Base-by-base conservation (phyloP, 2,329 filamentous ascomycete species). In the Emmonsia crescens region DNA sequence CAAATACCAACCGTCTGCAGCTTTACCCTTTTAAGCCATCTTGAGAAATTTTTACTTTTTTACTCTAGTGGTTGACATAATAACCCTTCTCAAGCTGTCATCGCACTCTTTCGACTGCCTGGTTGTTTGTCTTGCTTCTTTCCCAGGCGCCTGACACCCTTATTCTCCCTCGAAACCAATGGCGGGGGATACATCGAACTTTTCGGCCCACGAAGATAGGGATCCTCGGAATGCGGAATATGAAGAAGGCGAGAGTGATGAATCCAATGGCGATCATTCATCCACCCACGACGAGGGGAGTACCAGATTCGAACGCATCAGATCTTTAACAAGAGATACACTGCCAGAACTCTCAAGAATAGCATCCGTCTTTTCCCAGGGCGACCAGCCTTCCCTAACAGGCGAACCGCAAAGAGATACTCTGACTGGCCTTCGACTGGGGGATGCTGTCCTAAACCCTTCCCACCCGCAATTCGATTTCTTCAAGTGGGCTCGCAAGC, bases 391-490 rank as follows among this genome's bases (percentile, higher is more conserved):
- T 27, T 54, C 52, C 1, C n/a, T 24, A n/a, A 58, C 52, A n/a
- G 61, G 54, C 12, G 52, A 51, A 4, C 31, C 66, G n/a, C 58
- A 69, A 16, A 70, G 64, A 57, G 73, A 75, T 60, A 75, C 72
- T 0, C 42, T 74, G n/a, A 69, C 71, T 10, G 76, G 75, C 2
- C 64, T 81, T 8, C 71, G 75, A 27, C 59, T 77, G 24, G 77
- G 72, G 2, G 79, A 83, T 66, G 75, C 80, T 1, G 73, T 76
- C 0, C 72, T 85, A n/a, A 80, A 85, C 66, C 82, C 82, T 0
- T 73, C 68, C 8, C 80, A 74, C 40, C 75, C 77, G 1, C 70
- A 78, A n/a, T 83, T 84, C 66, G 77, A 83, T 62, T 76, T 82
- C 12, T 76, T 80, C 64, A 83, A 79, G 70, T 84, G 80, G 73